These are phyloP conservation scores for Polygonum aviculare DNA, from an alignment of 148 eudicot genomes.

Conservation along the genomic window DNA sequence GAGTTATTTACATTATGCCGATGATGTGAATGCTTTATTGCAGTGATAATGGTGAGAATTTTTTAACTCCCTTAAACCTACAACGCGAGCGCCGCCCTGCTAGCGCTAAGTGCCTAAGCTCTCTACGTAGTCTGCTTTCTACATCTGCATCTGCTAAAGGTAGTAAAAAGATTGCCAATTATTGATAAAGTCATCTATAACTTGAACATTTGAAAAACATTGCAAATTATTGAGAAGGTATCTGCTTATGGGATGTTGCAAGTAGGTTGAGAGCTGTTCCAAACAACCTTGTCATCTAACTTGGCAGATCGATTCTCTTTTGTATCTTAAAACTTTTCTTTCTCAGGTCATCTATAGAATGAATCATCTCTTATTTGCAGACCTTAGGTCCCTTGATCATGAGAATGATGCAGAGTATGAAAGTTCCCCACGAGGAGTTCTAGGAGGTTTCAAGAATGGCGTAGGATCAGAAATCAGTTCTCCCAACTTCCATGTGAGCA, in stretches of 20 bases:
- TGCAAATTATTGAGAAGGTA: too few relatives aligned
- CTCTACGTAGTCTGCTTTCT: neutral
- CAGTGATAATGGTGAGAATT: constrained; percentile 8
- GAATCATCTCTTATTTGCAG: neutral
- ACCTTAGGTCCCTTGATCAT: neutral
- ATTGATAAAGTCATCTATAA: too few relatives aligned
- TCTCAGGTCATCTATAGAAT: neutral
- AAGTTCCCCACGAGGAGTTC: neutral
- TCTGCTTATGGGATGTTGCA: too few relatives aligned
- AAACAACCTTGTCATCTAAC: neutral
- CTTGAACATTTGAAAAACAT: too few relatives aligned
- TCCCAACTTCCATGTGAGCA: neutral
- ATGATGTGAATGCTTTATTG: constrained; percentile 1
- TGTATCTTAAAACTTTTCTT: neutral
- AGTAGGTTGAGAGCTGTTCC: neutral
- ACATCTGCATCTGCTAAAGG: neutral
- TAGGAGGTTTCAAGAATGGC: neutral
- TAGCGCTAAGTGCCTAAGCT: neutral
- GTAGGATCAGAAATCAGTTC: neutral
- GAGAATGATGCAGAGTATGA: neutral
- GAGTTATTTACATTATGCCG: neutral
- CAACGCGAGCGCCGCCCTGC: neutral
- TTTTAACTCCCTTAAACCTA: neutral
- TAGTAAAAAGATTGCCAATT: neutral
- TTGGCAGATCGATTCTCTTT: neutral